Evolutionary conservation across 2,329 filamentous ascomycete genomes (phyloP).

Genomic region (Peltaster fructicola): DNA sequence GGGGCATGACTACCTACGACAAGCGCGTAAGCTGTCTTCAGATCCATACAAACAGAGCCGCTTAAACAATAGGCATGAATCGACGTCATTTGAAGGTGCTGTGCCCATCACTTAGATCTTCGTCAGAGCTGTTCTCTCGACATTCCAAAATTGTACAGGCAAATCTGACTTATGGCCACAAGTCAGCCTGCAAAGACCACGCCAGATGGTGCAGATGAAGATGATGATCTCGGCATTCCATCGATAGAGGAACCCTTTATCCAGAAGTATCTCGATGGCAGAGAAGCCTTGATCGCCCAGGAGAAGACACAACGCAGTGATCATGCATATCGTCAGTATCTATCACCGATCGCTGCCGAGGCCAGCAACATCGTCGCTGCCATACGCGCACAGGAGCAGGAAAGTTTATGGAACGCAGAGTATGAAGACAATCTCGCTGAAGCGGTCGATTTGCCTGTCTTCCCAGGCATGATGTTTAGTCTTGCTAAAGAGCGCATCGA

Average conservation of each 20-base stretch:
- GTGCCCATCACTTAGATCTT: too few relatives aligned
- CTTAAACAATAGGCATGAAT: too few relatives aligned
- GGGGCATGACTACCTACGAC: too few relatives aligned
- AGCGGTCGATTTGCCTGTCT: conserved; percentile 44
- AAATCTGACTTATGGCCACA: too few relatives aligned
- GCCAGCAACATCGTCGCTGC: conserved; percentile 65
- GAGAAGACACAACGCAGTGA: conserved; percentile 71
- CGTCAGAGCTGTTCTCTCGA: too few relatives aligned
- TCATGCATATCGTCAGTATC: conserved; percentile 49
- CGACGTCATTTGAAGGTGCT: too few relatives aligned
- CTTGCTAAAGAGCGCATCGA: conserved; percentile 77
- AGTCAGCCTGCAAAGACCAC: too few relatives aligned
- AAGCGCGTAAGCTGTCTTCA: too few relatives aligned
- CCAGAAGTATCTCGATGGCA: conserved; percentile 61
- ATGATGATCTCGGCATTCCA: conserved; percentile 15
- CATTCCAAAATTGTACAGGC: too few relatives aligned
- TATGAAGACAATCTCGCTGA: conserved; percentile 53
- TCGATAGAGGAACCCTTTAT: conserved; percentile 54
- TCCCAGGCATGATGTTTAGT: conserved; percentile 86
- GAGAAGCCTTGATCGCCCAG: conserved; percentile 57
- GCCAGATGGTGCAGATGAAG: conserved; percentile 11
- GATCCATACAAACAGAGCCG: too few relatives aligned
- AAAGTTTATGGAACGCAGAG: conserved; percentile 56
- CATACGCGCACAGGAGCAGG: conserved; percentile 62
- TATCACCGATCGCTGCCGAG: conserved; percentile 61